Evolutionary conservation across 306 rosid genomes (phyloP).

Genomic region (Ceratonia siliqua): DNA sequence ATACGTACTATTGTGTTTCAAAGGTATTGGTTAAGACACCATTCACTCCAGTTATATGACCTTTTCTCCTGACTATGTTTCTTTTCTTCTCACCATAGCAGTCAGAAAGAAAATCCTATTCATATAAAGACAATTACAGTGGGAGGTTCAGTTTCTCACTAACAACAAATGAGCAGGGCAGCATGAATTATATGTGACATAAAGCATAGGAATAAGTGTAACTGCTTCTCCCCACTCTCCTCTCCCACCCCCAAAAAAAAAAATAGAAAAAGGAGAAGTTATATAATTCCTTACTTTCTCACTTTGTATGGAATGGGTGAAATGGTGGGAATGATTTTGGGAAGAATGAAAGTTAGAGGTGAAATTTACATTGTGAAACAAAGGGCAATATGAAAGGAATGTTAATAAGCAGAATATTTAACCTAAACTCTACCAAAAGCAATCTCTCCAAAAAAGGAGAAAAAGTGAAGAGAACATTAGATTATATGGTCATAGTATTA

Average conservation of each 20-base stretch:
- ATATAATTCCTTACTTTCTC: too few species aligned
- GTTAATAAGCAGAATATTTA: neutral
- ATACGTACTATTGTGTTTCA: constrained; percentile 85
- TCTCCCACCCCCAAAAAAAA: neutral
- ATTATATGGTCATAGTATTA: neutral
- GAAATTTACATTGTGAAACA: neutral
- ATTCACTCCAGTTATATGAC: constrained; percentile 4
- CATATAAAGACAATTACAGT: neutral
- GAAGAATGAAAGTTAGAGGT: neutral
- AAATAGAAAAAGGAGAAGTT: neutral
- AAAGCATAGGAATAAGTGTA: neutral
- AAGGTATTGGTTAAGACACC: constrained; percentile 58
- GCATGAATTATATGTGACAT: neutral
- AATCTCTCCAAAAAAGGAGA: neutral
- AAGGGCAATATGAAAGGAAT: neutral
- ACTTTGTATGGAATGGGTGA: neutral
- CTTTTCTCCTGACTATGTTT: constrained; percentile 27
- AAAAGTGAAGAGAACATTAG: neutral
- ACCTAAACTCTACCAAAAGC: neutral
- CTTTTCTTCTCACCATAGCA: constrained; percentile 10
- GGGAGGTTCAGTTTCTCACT: constrained; percentile 16
- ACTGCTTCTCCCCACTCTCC: neutral
- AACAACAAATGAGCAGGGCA: constrained; percentile 10
- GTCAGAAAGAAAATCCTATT: neutral
- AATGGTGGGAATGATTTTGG: neutral